Evolutionary conservation across 2,329 filamentous ascomycete species (phyloP), one percentile per base, ranked within the genome.

Genomic region (Berkeleyomyces rouxiae): DNA sequence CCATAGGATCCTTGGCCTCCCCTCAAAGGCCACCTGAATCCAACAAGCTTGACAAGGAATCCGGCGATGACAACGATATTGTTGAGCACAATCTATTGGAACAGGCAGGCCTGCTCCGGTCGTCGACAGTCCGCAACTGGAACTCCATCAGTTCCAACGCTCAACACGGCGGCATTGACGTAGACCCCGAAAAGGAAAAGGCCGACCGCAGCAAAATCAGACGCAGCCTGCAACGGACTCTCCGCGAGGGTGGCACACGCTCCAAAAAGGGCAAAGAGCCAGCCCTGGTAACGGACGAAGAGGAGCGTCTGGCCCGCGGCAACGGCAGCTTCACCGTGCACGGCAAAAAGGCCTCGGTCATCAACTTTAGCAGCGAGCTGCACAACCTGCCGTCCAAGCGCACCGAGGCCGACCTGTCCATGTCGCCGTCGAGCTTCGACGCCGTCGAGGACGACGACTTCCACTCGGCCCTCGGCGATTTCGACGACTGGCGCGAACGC

Each of bases 281-380:
- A 31, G 55, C 51, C 7, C 49, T 49, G 9, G 78, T 69, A 64
- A 70, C 58, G 10, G 67, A 72, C 66, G 69, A 80, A 74, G 76
- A 87, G 44, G 87, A 89, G 67, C 84, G 87, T 9, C 78, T 99
- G 10, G 78, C 87, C 5, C 84, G 93, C 58, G 86, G 87, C 10
- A 83, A 88, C 10, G 90, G 90, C 4, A 95, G 89, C 68, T 99
- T 99, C 72, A 95, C 93, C 3, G 85, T 99, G 3, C 93, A 99
- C 70, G 92, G 93, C 65, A 99, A 97, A 77, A 97, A 99, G 73
- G 93, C 93, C 2, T 96, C 90, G 0, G 88, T 99, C 63, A 89
- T 99, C 67, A 95, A 89, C n/a, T 95, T 99, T 71, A 90, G 91
- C 7, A 84, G 85, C n/a, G 92, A 96, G 68, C 85, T 96, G 76